Evolutionary conservation across 176 grass and related monocot species (phyloP), one percentile per base, ranked within the genome.

Genomic region (Neostapfia colusana): DNA sequence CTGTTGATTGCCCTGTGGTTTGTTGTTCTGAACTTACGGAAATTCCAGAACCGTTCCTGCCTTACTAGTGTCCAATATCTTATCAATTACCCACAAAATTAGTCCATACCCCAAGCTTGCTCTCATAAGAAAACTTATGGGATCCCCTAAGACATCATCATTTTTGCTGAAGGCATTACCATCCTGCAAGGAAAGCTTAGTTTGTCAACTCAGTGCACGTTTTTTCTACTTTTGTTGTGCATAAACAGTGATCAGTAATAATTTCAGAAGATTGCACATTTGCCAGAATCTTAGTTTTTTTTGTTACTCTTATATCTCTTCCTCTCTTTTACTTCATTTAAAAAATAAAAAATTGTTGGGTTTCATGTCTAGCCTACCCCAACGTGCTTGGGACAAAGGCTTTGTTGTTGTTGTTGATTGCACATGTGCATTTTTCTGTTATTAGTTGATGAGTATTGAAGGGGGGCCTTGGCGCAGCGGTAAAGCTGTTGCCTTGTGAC

Each of bases 161-260:
- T 7, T n/a, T 56, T 56, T 56, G 53, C n/a, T 56, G 27, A 49
- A 59, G 45, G 61, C 43, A 10, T 74, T 67, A 37, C 40, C 70
- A 2, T 67, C 16, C 35, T 28, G 63, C 66, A 8, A 16, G 7
- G n/a, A 20, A 55, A 57, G 12, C 35, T 73, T 13, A 25, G 40
- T 57, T 54, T 75, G 39, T 31, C n/a, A 75, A 44, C 24, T 63
- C 10, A 46, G 40, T 64, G 16, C 44, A 65, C 48, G 16, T 76
- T 77, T 35, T 35, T 65, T 39, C n/a, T n/a, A n/a, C 35, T 7
- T 53, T 28, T 4, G 53, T 21, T 6, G 0, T 58, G 15, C 15
- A 5, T 46, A 65, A 72, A 71, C 40, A 54, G 18, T 27, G 24
- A 25, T 74, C 46, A 34, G 11, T 72, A 57, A 24, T 49, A 65